Percentiles rank a stretch among this genome's conserved stretches.
phyloP scores from a whole-genome alignment of 257 asterid genomes.

The Parsonsia alboflavescens region DNA sequence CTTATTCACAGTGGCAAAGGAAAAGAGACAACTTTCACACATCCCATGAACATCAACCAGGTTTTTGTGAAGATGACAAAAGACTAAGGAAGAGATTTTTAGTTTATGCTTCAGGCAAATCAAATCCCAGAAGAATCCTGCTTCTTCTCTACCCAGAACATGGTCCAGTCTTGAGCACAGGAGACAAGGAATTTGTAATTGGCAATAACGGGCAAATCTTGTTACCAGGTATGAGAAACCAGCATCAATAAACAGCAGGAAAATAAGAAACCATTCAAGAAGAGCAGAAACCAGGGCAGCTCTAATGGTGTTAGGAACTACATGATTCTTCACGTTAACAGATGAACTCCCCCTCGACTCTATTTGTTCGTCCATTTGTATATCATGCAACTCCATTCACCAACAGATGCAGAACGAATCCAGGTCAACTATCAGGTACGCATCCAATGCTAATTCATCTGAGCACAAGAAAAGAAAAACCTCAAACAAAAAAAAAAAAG shows the following conservation, averaged over 20 bases:
- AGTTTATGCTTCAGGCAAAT: conserved; percentile 62
- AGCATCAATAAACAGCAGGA: conserved; percentile 60
- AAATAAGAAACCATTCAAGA: conserved; percentile 73
- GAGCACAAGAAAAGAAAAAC: not conserved
- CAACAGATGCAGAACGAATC: not conserved
- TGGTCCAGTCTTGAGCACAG: conserved; percentile 91
- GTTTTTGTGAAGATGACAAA: conserved; percentile 45
- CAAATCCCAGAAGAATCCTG: conserved; percentile 56
- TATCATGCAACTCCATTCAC: not conserved
- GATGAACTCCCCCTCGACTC: conserved; percentile 26
- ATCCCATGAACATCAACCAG: conserved; percentile 53
- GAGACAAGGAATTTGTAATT: conserved; percentile 62
- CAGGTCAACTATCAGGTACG: not conserved
- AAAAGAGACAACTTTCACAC: conserved; percentile 55
- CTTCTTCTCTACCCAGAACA: conserved; percentile 50
- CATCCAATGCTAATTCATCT: conserved; percentile 1
- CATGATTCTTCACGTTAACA: conserved; percentile 18
- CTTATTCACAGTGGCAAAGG: conserved; percentile 45
- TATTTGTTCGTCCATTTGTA: conserved; percentile 2
- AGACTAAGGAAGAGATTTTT: conserved; percentile 48
- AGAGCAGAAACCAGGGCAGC: conserved; percentile 61
- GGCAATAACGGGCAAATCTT: conserved; percentile 51
- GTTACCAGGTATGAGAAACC: conserved; percentile 61
- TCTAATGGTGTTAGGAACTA: conserved; percentile 27
- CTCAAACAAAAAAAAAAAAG: not conserved